Conservation (phyloP, 78 protist species). For the Polysphondylium violaceum region DNA sequence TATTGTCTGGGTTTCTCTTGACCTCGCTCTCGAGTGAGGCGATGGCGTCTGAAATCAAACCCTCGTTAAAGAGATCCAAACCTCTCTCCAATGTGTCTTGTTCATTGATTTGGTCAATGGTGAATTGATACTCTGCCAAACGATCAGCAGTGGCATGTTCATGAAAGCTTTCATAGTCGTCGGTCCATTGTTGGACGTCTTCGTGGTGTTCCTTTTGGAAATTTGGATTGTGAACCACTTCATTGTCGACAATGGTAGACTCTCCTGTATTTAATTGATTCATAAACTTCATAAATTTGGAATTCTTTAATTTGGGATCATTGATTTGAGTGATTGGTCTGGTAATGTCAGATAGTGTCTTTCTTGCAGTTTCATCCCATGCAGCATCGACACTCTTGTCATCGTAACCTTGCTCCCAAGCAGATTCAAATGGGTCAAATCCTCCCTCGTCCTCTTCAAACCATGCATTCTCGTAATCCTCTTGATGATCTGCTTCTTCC, state of each 20-base stretch:
- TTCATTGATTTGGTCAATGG: conserved; percentile 22
- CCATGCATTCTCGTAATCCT: conserved; percentile 9
- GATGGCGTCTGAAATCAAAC: conserved; percentile 72
- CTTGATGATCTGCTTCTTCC: background rate
- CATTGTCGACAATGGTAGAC: conserved; percentile 25
- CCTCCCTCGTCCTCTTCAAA: background rate
- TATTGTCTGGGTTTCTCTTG: conserved; percentile 70
- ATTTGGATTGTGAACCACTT: conserved; percentile 25
- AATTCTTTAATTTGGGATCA: conserved; percentile 71
- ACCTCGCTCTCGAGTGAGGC: conserved; percentile 88
- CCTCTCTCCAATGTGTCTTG: conserved; percentile 77
- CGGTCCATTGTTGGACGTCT: conserved; percentile 8
- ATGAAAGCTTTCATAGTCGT: conserved; percentile 9
- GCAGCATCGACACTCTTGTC: conserved; percentile 51
- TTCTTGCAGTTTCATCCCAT: conserved; percentile 64
- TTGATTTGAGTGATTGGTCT: conserved; percentile 61
- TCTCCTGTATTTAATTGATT: conserved; percentile 70
- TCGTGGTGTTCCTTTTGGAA: background rate
- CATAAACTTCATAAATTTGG: conserved; percentile 80
- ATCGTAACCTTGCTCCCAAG: conserved; percentile 21
- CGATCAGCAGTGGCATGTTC: conserved; percentile 19
- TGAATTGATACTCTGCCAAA: conserved; percentile 49
- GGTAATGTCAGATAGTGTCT: conserved; percentile 43
- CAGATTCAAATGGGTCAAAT: conserved; percentile 48
- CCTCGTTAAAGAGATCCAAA: conserved; percentile 72